Evolutionary conservation across 495 filamentous ascomycete species (phyloP).

Genomic region (Corynascus novoguineensis): DNA sequence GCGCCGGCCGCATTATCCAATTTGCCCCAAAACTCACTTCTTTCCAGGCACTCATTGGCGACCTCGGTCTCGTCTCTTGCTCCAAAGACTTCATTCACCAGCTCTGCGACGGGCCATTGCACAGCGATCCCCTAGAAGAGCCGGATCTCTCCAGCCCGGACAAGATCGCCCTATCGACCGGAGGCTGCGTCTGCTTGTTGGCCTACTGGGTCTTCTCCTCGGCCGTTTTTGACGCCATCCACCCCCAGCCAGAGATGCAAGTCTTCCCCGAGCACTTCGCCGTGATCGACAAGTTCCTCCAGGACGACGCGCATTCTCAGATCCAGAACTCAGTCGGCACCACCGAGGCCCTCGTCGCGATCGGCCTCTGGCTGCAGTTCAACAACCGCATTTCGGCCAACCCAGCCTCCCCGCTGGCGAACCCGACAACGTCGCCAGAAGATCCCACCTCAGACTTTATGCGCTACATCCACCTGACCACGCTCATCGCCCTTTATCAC

Average conservation of each 20-base stretch:
- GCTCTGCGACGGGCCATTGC: conserved; percentile 27
- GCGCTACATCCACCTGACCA: conserved; percentile 55
- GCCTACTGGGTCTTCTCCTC: conserved; percentile 53
- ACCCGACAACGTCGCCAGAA: conserved; percentile 16
- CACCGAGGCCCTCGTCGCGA: conserved; percentile 44
- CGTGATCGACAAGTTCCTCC: conserved; percentile 57
- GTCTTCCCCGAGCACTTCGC: conserved; percentile 61
- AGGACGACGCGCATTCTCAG: conserved; percentile 36
- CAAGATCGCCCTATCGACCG: conserved; percentile 68
- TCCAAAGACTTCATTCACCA: conserved; percentile 27
- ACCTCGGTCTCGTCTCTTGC: conserved; percentile 50
- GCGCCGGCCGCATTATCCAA: neutral
- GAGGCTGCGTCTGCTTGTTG: conserved; percentile 59
- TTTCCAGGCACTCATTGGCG: conserved; percentile 64
- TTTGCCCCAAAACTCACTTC: neutral
- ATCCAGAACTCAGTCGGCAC: conserved; percentile 35
- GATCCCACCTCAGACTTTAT: conserved; percentile 40
- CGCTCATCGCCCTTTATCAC: conserved; percentile 63
- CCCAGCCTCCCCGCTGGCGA: conserved; percentile 16
- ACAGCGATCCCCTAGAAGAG: conserved; percentile 34
- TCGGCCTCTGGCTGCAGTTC: conserved; percentile 48
- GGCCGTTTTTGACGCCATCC: conserved; percentile 47
- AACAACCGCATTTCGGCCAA: conserved; percentile 26
- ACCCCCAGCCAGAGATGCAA: conserved; percentile 39
- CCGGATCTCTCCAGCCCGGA: conserved; percentile 44